These are phyloP conservation scores for Blakeslea trispora DNA, from an alignment of 371 early-diverging fungal genomes.

Conservation along the genomic window DNA sequence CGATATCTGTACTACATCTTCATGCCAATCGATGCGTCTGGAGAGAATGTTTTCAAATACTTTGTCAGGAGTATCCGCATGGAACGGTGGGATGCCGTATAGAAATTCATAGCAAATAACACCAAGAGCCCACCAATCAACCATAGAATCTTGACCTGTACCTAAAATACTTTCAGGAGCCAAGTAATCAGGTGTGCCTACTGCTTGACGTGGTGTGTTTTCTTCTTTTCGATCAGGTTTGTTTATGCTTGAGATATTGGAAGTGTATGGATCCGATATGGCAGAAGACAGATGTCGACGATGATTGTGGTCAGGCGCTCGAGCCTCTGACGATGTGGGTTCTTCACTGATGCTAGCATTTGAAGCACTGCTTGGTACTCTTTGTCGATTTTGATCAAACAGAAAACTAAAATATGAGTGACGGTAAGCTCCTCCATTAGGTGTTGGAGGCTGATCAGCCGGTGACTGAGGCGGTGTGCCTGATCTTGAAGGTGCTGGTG, in stretches of 20 bases:
- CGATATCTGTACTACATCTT: constrained; percentile 68
- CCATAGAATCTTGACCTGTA: constrained; percentile 81
- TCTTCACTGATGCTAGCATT: constrained; percentile 14
- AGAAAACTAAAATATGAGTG: constrained; percentile 39
- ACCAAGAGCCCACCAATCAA: constrained; percentile 95
- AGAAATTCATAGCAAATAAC: constrained; percentile 91
- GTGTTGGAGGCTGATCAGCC: constrained; percentile 14
- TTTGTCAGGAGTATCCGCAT: constrained; percentile 76
- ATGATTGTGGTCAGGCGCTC: constrained; percentile 22
- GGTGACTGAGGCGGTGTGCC: constrained; percentile 44
- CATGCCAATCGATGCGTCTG: constrained; percentile 74
- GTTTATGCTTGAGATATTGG: constrained; percentile 11
- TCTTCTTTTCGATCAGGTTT: constrained; percentile 11
- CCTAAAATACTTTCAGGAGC: constrained; percentile 94
- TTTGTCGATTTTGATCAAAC: constrained; percentile 30
- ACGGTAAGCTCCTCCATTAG: constrained; percentile 25
- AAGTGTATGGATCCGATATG: constrained; percentile 21
- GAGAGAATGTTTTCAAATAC: constrained; percentile 88
- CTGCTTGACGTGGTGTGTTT: constrained; percentile 35
- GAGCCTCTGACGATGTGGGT: constrained; percentile 23
- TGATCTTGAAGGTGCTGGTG: constrained; percentile 48
- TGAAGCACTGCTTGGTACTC: constrained; percentile 18
- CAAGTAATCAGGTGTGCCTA: constrained; percentile 97
- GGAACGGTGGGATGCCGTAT: constrained; percentile 86
- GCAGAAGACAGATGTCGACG: constrained; percentile 28